Conservation (phyloP, 495 filamentous ascomycete genomes). For the Tuber melanosporum region DNA sequence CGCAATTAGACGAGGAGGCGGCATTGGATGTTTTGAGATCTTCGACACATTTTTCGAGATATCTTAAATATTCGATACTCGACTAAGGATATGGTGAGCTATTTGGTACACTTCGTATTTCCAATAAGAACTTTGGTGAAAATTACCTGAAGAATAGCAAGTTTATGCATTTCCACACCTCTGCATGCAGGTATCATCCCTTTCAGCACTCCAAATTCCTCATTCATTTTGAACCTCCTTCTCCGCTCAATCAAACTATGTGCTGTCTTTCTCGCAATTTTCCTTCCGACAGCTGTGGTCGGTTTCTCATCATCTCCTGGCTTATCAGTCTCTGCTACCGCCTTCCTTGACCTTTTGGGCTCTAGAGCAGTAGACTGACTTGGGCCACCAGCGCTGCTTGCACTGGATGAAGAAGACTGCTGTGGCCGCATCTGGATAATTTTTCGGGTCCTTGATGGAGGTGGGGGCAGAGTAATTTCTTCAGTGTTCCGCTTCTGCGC, state of each 20-base stretch:
- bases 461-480: slow-evolving; percentile 73
- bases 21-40: slow-evolving; percentile 64
- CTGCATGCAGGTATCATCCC: slow-evolving; percentile 90
- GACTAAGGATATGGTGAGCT: slow-evolving; percentile 39
- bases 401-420: slow-evolving; percentile 19
- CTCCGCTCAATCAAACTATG: slow-evolving; percentile 91
- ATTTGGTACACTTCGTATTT: not conserved
- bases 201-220: slow-evolving; percentile 91
- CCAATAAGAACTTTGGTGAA: slow-evolving; percentile 43
- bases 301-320: slow-evolving; percentile 40
- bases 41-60: slow-evolving; percentile 80
- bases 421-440: slow-evolving; percentile 96
- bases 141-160: slow-evolving; percentile 78
- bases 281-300: slow-evolving; percentile 44
- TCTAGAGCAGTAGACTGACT: slow-evolving; percentile 18
- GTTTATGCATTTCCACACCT: slow-evolving; percentile 95
- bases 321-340: slow-evolving; percentile 60
- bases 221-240: slow-evolving; percentile 95
- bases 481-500: slow-evolving; percentile 20
- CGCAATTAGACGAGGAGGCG: slow-evolving; percentile 14
- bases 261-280: slow-evolving; percentile 92
- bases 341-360: slow-evolving; percentile 45
- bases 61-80: slow-evolving; percentile 93
- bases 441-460: slow-evolving; percentile 83
- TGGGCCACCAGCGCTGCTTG: slow-evolving; percentile 26